Conservation (phyloP, 768 basidiomycete species). For the Suillus variegatus region DNA sequence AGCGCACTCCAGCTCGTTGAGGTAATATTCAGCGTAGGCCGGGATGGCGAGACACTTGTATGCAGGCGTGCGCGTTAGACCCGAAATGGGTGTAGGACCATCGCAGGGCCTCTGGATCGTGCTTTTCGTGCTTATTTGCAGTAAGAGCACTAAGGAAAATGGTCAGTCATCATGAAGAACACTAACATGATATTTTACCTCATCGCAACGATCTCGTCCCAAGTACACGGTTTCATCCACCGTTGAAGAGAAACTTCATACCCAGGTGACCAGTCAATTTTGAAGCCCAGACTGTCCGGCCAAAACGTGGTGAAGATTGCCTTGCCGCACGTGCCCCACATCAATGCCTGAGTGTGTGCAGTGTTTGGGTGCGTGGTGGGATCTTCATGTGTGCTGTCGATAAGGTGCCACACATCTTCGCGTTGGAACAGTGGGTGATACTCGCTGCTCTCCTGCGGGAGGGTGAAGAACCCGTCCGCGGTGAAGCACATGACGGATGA, state of each 20-base stretch:
- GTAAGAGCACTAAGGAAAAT: not conserved
- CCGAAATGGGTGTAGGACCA: not conserved
- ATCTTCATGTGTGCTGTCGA: not conserved
- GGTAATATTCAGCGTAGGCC: not conserved
- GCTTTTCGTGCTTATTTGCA: not conserved
- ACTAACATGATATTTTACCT: not conserved
- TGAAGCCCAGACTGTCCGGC: not conserved
- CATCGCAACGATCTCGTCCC: not conserved
- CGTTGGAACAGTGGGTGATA: constrained; percentile 1
- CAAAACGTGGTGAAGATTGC: not conserved
- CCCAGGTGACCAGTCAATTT: not conserved
- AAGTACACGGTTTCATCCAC: not conserved
- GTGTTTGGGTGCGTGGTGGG: not conserved
- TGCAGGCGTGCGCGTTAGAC: not conserved
- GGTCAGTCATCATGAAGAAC: not conserved
- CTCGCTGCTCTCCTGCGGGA: not conserved
- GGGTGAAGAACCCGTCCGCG: not conserved
- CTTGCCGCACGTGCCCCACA: constrained; percentile 1
- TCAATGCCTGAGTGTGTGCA: not conserved
- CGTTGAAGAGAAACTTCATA: constrained; percentile 1
- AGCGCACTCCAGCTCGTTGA: not conserved
- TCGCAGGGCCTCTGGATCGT: not conserved
- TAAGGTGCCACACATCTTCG: not conserved
- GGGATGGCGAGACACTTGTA: not conserved
- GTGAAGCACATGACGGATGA: constrained; percentile 1